phyloP scores from a whole-genome alignment of 345 rosid species.

The Nasturtium officinale region DNA sequence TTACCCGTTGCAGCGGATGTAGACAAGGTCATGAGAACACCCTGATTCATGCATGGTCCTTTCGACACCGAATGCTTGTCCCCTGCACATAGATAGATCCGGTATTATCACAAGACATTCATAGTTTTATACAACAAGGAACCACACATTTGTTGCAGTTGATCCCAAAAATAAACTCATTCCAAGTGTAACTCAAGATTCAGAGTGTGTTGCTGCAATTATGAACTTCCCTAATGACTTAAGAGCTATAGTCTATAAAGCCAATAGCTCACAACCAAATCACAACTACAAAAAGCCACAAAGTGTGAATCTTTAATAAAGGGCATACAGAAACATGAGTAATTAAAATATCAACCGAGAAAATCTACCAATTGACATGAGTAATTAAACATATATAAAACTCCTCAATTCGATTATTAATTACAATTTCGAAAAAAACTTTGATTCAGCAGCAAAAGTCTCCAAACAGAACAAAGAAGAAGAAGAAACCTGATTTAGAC shows the following conservation, averaged over 20 bases:
- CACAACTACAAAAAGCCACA: slow-evolving; percentile 16
- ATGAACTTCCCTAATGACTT: slow-evolving; percentile 4
- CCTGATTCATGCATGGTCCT: slow-evolving; percentile 58
- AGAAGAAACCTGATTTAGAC: slow-evolving; percentile 57
- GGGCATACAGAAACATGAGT: too few relatives aligned
- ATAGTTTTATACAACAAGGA: neutral
- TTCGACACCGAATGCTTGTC: slow-evolving; percentile 53
- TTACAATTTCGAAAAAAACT: slow-evolving; percentile 15
- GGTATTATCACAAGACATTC: neutral
- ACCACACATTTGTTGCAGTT: neutral
- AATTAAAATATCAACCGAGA: too few relatives aligned
- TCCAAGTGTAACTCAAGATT: neutral
- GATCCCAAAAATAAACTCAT: neutral
- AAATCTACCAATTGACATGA: neutral
- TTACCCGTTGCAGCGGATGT: slow-evolving; percentile 56
- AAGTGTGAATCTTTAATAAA: slow-evolving; percentile 6
- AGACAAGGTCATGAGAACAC: slow-evolving; percentile 56
- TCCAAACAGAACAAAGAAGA: neutral
- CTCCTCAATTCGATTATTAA: neutral
- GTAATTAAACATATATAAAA: neutral
- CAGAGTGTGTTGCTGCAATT: neutral
- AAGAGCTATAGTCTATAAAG: neutral
- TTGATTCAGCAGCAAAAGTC: slow-evolving; percentile 6
- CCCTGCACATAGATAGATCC: slow-evolving; percentile 43
- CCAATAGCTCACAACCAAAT: slow-evolving; percentile 5